Percentiles rank a stretch among this genome's conserved stretches.
Evolutionary conservation across 345 rosid genomes (phyloP).

Genomic region (Rubroshorea leprosula): DNA sequence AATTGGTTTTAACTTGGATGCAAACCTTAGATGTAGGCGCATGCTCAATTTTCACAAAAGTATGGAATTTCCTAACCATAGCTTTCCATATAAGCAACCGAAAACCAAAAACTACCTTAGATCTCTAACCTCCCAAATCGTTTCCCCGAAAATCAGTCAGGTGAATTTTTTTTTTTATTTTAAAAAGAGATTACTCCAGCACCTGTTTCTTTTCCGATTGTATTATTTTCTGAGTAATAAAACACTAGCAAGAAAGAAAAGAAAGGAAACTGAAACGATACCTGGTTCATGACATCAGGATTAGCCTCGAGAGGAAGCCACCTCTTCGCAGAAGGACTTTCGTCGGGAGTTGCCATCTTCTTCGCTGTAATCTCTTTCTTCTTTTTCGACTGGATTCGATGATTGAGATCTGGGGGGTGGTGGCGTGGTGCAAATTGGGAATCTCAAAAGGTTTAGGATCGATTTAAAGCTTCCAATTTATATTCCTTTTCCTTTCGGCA

Average conservation of each 20-base stretch:
- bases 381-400: too few relatives aligned
- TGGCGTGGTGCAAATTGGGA: too few relatives aligned
- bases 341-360: constrained; percentile 52
- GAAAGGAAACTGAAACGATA: background rate
- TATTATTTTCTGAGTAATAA: background rate
- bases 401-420: too few relatives aligned
- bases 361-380: background rate
- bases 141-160: background rate
- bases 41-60: too few relatives aligned
- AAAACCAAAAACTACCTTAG: background rate
- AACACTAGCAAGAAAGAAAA: background rate
- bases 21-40: too few relatives aligned
- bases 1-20: too few relatives aligned
- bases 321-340: constrained; percentile 55
- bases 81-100: background rate
- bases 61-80: background rate
- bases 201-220: background rate
- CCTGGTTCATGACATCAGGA: constrained; percentile 98
- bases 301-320: constrained; percentile 99
- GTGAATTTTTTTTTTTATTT: too few relatives aligned
- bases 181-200: too few relatives aligned
- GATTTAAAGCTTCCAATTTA: too few relatives aligned
- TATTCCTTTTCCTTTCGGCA: too few relatives aligned
- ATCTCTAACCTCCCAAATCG: too few relatives aligned
- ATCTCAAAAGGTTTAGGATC: too few relatives aligned